Percentiles rank a stretch among this genome's conserved stretches.
phyloP scores from a whole-genome alignment of 331 rosid species.

The Quercus tomentella region DNA sequence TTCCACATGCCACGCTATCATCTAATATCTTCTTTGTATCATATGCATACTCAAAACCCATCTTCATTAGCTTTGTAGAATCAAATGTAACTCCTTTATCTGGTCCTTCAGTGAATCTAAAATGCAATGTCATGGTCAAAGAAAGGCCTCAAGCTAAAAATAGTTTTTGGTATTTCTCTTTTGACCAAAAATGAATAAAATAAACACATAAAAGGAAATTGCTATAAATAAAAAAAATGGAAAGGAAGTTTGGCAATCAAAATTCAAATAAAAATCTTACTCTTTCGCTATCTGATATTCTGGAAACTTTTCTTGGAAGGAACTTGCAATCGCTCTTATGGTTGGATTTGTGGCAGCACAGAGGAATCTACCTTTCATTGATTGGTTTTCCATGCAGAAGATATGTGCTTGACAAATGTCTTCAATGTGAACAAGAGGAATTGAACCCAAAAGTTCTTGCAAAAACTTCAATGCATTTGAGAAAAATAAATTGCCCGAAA shows the following conservation, averaged over 20 bases:
- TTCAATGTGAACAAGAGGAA: constrained; percentile 49
- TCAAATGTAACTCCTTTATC: constrained; percentile 1
- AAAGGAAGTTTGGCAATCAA: neutral
- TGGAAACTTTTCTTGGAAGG: constrained; percentile 14
- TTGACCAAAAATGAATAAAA: neutral
- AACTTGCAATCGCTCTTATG: too few species aligned
- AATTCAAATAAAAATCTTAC: neutral
- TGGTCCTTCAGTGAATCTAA: constrained; percentile 16
- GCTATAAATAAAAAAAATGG: too few species aligned
- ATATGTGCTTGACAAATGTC: constrained; percentile 68
- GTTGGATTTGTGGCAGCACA: constrained; percentile 21
- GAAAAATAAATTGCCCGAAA: neutral
- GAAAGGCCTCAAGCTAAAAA: neutral
- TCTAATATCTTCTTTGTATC: constrained; percentile 13
- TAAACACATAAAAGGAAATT: neutral
- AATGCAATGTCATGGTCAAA: neutral
- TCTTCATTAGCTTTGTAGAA: constrained; percentile 19
- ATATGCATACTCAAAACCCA: constrained; percentile 10
- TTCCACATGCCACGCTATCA: constrained; percentile 13
- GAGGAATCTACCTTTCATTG: constrained; percentile 47
- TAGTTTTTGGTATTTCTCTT: neutral
- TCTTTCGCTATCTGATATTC: constrained; percentile 8
- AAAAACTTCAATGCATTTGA: constrained; percentile 15
- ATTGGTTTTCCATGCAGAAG: constrained; percentile 52
- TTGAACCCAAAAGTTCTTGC: constrained; percentile 35